A percentile compares a stretch with the other conserved stretches of the same genome.
Evolutionary conservation across 225 moss, liverwort and hornwort genomes (phyloP).

Genomic region (Bryoerythrophyllum caledonicum): DNA sequence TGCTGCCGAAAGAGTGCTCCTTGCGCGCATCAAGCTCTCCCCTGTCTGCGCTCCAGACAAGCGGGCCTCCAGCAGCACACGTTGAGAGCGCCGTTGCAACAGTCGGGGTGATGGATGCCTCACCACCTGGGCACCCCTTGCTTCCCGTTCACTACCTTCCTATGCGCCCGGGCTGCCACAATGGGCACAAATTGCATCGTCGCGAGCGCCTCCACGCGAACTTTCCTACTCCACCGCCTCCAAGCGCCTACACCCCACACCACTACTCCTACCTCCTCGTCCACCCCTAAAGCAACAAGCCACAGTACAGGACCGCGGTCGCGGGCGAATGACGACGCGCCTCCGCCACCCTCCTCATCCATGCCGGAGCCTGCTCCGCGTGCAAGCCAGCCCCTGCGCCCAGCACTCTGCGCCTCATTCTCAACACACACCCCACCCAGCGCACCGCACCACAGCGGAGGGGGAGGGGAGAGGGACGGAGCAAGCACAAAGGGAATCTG

Average conservation of each 20-base stretch:
- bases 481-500: constrained; percentile 26
- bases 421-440: constrained; percentile 43
- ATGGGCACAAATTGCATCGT: constrained; percentile 62
- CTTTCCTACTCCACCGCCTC: constrained; percentile 32
- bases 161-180: constrained; percentile 50
- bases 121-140: constrained; percentile 42
- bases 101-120: constrained; percentile 32
- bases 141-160: constrained; percentile 60
- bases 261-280: constrained; percentile 52
- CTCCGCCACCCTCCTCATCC: constrained; percentile 49
- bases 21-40: constrained; percentile 45
- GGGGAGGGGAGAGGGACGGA: neutral
- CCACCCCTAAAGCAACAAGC: constrained; percentile 54
- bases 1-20: constrained; percentile 26
- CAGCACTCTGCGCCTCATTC: constrained; percentile 61
- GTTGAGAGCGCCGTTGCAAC: constrained; percentile 44
- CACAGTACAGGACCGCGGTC: constrained; percentile 48
- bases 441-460: constrained; percentile 25
- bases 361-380: constrained; percentile 49
- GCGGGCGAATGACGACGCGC: constrained; percentile 44
- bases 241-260: constrained; percentile 7
- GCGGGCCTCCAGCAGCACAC: constrained; percentile 37
- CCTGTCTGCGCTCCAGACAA: constrained; percentile 38
- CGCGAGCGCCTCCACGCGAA: constrained; percentile 37
- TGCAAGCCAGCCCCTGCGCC: constrained; percentile 52